phyloP scores from a whole-genome alignment of 2,329 filamentous ascomycete genomes.

The Verticillium dahliae region DNA sequence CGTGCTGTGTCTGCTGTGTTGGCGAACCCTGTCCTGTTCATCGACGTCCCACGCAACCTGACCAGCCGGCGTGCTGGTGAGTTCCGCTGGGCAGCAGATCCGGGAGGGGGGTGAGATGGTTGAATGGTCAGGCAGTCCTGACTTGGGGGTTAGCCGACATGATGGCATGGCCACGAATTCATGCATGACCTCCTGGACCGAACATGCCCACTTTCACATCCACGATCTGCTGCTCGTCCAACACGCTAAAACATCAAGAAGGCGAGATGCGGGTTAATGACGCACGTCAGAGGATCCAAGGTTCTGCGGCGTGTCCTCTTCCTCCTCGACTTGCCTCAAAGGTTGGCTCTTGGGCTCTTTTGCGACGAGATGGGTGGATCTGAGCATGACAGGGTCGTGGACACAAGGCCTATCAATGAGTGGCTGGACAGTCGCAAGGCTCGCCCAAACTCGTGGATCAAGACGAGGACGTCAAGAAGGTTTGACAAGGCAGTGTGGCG shows the following conservation, averaged over 20 bases:
- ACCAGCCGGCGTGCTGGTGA: not conserved
- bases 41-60: not conserved
- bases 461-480: not conserved
- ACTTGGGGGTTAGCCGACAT: slow-evolving; percentile 21
- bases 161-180: slow-evolving; percentile 36
- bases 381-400: not conserved
- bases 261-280: not conserved
- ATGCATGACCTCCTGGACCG: slow-evolving; percentile 30
- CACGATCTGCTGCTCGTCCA: slow-evolving; percentile 17
- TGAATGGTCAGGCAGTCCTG: not conserved
- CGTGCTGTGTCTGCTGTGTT: not conserved
- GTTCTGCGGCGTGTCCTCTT: not conserved
- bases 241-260: slow-evolving; percentile 14
- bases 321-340: not conserved
- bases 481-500: not conserved
- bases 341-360: not conserved
- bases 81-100: not conserved
- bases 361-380: not conserved
- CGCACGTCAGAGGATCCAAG: not conserved
- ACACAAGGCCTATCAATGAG: not conserved
- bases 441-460: not conserved
- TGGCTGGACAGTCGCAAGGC: not conserved
- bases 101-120: not conserved
- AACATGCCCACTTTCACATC: slow-evolving; percentile 21
- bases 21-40: not conserved